Evolutionary conservation across 2,329 filamentous ascomycete species (phyloP).

Genomic region (Parastagonospora avenae): DNA sequence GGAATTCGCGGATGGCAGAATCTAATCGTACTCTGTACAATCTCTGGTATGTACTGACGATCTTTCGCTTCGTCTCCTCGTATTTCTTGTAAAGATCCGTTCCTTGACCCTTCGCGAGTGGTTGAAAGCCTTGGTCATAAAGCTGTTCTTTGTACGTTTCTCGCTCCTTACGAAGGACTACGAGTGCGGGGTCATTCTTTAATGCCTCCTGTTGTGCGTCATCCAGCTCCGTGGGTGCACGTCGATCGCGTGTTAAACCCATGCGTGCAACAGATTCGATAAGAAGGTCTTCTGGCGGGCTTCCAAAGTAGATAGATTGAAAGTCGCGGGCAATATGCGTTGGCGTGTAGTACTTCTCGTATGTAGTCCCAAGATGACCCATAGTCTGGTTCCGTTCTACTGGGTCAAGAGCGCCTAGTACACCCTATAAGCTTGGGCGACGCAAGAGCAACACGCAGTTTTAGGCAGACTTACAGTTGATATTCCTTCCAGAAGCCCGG

Average conservation of each 20-base stretch:
- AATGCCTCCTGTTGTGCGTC: slow-evolving; percentile 14
- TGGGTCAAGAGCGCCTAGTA: slow-evolving; percentile 9
- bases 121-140: slow-evolving; percentile 15
- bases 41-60: slow-evolving; percentile 15
- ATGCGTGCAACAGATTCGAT: slow-evolving; percentile 23
- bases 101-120: slow-evolving; percentile 10
- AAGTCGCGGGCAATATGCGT: slow-evolving; percentile 20
- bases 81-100: slow-evolving; percentile 19
- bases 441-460: slow-evolving; percentile 2
- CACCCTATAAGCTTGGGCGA: slow-evolving; percentile 9
- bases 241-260: slow-evolving; percentile 10
- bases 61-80: slow-evolving; percentile 11
- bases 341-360: slow-evolving; percentile 19
- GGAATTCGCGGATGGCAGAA: slow-evolving; percentile 12
- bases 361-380: too few species aligned
- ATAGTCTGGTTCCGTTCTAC: too few species aligned
- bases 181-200: slow-evolving; percentile 14
- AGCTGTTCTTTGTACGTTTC: slow-evolving; percentile 15
- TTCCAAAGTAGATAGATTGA: slow-evolving; percentile 22
- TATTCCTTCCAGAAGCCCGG: slow-evolving; percentile 18
- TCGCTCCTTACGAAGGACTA: slow-evolving; percentile 11
- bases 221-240: slow-evolving; percentile 17
- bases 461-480: slow-evolving; percentile 20
- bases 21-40: slow-evolving; percentile 15
- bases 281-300: slow-evolving; percentile 16